Conservation (phyloP, 2,329 filamentous ascomycete genomes). For the Phialemoniopsis sp. region DNA sequence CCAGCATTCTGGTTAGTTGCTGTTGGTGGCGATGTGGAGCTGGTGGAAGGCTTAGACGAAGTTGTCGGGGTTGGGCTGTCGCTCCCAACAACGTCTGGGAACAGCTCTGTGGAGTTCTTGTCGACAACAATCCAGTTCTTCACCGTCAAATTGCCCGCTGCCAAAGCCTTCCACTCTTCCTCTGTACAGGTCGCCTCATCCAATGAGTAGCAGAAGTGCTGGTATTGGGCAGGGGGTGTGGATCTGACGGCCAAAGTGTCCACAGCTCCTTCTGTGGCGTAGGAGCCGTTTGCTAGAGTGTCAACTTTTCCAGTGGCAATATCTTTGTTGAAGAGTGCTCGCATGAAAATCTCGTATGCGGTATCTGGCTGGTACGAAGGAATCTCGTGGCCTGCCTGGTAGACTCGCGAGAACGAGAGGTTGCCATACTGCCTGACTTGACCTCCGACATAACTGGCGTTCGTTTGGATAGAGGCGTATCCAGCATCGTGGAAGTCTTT, state of each 20-base stretch:
- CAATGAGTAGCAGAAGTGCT: slow-evolving; percentile 17
- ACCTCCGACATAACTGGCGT: slow-evolving; percentile 55
- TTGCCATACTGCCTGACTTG: slow-evolving; percentile 64
- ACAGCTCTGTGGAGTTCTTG: too few relatives aligned
- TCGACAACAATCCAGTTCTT: too few relatives aligned
- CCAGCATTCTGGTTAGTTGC: too few relatives aligned
- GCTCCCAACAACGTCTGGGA: too few relatives aligned
- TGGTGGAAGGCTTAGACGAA: too few relatives aligned
- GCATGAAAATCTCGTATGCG: slow-evolving; percentile 40
- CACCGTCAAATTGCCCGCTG: too few relatives aligned
- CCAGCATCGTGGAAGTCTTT: slow-evolving; percentile 52
- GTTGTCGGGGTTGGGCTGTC: too few relatives aligned
- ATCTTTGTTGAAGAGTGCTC: slow-evolving; percentile 41
- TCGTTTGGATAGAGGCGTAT: slow-evolving; percentile 60
- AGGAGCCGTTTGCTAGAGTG: neutral
- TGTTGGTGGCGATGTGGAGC: too few relatives aligned
- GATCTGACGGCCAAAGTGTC: neutral
- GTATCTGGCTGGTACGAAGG: slow-evolving; percentile 44
- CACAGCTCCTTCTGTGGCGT: slow-evolving; percentile 4
- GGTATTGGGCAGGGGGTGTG: slow-evolving; percentile 11
- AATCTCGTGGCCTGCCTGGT: slow-evolving; percentile 47
- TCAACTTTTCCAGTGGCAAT: slow-evolving; percentile 36
- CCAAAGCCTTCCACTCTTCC: too few relatives aligned
- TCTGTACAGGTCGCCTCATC: slow-evolving; percentile 11
- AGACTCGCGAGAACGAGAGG: slow-evolving; percentile 52